Evolutionary conservation across 257 asterid species (phyloP).

Genomic region (Solanum chiquidenum): DNA sequence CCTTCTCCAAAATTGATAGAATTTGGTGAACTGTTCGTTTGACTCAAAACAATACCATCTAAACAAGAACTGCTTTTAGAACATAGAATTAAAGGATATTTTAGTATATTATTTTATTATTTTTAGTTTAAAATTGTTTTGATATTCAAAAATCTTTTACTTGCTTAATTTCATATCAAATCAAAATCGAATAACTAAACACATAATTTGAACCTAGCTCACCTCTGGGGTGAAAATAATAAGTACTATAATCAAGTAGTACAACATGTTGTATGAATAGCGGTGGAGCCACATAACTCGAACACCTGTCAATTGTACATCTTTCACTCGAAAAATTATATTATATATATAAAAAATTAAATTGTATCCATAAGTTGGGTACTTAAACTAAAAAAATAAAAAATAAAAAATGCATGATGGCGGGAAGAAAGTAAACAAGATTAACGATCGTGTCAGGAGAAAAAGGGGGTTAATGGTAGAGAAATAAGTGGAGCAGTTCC

Average conservation of each 20-base stretch:
- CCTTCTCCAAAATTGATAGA: not conserved
- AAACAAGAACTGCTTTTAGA: too few species aligned
- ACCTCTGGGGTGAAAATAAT: too few species aligned
- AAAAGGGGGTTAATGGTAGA: not conserved
- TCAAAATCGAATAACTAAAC: too few species aligned
- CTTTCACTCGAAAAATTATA: not conserved
- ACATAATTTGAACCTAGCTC: not conserved
- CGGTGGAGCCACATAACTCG: not conserved
- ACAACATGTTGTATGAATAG: not conserved
- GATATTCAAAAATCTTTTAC: too few species aligned
- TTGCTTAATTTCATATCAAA: too few species aligned
- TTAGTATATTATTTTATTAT: too few species aligned
- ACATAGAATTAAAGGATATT: too few species aligned
- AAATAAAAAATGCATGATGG: not conserved
- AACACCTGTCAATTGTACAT: not conserved
- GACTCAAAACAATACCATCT: not conserved
- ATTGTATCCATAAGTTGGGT: not conserved
- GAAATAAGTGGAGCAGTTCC: slow-evolving; percentile 17
- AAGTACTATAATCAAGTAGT: too few species aligned
- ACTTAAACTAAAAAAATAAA: not conserved
- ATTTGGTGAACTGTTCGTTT: slow-evolving; percentile 7
- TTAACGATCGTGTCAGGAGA: not conserved
- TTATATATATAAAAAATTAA: not conserved
- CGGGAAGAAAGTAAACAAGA: not conserved
- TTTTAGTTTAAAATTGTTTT: too few species aligned